Evolutionary conservation across 306 rosid species (phyloP).

Genomic region (Prunus kanzakura): DNA sequence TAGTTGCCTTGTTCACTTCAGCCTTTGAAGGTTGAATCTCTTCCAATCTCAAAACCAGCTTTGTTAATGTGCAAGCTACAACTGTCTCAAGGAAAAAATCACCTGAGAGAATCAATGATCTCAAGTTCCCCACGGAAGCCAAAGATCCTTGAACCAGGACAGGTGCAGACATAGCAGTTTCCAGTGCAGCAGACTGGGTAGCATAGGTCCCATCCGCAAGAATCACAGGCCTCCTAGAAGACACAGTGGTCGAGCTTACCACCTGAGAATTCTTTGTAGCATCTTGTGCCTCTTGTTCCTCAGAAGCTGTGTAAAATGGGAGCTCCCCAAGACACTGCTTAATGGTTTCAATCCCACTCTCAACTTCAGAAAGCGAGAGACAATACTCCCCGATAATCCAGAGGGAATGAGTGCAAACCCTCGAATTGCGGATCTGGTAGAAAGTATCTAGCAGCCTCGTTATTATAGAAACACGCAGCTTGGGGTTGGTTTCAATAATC

Average conservation of each 20-base stretch:
- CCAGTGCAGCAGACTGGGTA: conserved; percentile 94
- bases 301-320: conserved; percentile 73
- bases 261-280: conserved; percentile 50
- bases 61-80: conserved; percentile 79
- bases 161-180: conserved; percentile 87
- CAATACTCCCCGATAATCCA: conserved; percentile 97
- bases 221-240: conserved; percentile 92
- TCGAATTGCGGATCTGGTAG: conserved; percentile 86
- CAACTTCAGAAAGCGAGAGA: conserved; percentile 86
- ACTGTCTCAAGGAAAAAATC: conserved; percentile 96
- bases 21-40: conserved; percentile 86
- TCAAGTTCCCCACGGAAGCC: conserved; percentile 78
- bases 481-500: conserved; percentile 94
- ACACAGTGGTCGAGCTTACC: conserved; percentile 58
- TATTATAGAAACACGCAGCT: conserved; percentile 75
- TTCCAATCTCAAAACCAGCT: conserved; percentile 85
- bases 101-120: conserved; percentile 86
- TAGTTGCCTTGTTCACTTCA: conserved; percentile 70
- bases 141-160: conserved; percentile 76
- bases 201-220: conserved; percentile 99
- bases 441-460: conserved; percentile 89
- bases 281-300: conserved; percentile 77
- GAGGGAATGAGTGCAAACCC: conserved; percentile 93
- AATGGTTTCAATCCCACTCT: conserved; percentile 66
- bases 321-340: conserved; percentile 96